These are phyloP conservation scores for Macrophomina phaseolina DNA, from an alignment of 2,329 filamentous ascomycete genomes.

Conservation along the genomic window DNA sequence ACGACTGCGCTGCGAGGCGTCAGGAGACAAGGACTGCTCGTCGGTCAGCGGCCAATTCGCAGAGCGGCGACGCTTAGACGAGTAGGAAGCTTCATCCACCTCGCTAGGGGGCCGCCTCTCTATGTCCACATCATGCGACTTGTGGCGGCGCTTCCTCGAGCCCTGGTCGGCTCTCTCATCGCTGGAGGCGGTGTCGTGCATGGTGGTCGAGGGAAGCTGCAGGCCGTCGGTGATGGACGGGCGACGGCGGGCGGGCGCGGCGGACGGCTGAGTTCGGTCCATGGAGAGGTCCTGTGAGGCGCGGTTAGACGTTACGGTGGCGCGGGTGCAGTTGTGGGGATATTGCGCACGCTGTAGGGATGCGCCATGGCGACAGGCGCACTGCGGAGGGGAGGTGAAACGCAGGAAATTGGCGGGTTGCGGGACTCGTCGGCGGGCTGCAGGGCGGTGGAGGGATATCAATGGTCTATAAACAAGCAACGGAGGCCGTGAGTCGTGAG, in stretches of 20 bases:
- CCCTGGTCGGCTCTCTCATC: neutral
- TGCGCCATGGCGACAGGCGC: constrained; percentile 18
- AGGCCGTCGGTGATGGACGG: constrained; percentile 24
- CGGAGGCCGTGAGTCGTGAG: constrained; percentile 18
- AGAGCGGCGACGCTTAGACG: constrained; percentile 30
- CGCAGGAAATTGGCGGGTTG: constrained; percentile 6
- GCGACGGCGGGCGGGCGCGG: constrained; percentile 2
- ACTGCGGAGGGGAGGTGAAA: constrained; percentile 7
- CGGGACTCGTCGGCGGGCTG: neutral
- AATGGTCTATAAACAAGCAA: constrained; percentile 6
- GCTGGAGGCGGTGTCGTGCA: constrained; percentile 11
- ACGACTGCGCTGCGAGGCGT: constrained; percentile 20
- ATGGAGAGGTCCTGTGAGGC: neutral
- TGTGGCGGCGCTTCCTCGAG: constrained; percentile 25
- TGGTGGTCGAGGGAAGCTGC: constrained; percentile 20
- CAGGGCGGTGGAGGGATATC: constrained; percentile 12
- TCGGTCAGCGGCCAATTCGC: constrained; percentile 30
- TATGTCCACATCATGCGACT: constrained; percentile 8
- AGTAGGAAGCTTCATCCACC: constrained; percentile 22
- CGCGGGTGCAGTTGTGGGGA: neutral
- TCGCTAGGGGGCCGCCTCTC: neutral
- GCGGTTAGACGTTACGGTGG: neutral
- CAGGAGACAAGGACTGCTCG: constrained; percentile 11
- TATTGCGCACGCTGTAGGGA: constrained; percentile 19
- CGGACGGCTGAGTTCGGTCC: neutral